Evolutionary conservation across 352 stramenopile genomes (phyloP), one percentile per base, ranked within the genome.

Genomic region (Thalassiosira sp.): DNA sequence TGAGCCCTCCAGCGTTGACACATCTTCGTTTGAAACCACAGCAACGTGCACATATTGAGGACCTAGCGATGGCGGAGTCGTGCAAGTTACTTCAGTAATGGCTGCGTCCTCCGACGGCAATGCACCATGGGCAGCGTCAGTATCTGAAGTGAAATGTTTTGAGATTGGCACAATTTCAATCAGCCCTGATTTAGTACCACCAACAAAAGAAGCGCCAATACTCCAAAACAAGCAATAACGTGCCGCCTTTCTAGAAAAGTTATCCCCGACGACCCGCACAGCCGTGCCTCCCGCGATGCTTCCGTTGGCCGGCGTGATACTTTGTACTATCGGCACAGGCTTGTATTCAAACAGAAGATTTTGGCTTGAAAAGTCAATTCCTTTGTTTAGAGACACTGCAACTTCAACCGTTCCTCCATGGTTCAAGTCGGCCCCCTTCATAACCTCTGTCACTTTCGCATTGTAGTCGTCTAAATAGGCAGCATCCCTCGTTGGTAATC

Each of bases 311-410:
- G 94, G 94, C 10, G 69, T 71, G 13, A 97, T 61, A 31, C 48
- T 37, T 48, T 73, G 69, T 15, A 97, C 91, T 8, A 88, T 81
- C 0, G 90, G 88, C 0, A 88, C 74, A n/a, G 90, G 81, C 0
- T 84, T 86, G 72, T 96, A 96, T 33, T 75, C 48, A 66, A 77
- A 82, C 3, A 22, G 15, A 54, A 31, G 27, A 7, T 77, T 76
- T 24, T 79, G 92, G 0, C 25, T 49, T 13, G 82, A 86, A 69
- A 82, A 93, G 64, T 97, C 94, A 45, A 92, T 88, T 5, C 87
- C 78, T 28, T 60, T 87, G 65, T 97, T 97, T 1, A 91, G 91
- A 10, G 93, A 95, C 10, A 97, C 84, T 40, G 97, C 90, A n/a
- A 97, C 64, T 11, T 93, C 75, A 6, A 97, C 93, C 48, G 85